Evolutionary conservation across 768 basidiomycete genomes (phyloP).

Genomic region (Fomitopsis pulvina): DNA sequence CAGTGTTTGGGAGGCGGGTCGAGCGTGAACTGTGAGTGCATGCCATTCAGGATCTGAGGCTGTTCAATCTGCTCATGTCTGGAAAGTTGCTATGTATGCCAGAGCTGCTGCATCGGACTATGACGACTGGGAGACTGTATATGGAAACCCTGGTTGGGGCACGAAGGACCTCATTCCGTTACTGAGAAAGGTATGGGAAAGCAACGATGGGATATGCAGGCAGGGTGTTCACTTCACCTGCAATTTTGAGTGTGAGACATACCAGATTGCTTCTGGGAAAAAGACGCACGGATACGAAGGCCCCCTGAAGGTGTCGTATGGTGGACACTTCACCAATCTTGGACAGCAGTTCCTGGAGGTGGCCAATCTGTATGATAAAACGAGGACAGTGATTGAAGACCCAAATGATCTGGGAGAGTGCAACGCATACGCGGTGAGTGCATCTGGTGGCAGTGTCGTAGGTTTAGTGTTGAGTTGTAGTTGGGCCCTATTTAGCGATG

Average conservation of each 20-base stretch:
- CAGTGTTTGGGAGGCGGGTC: conserved; percentile 59
- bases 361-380: conserved; percentile 17
- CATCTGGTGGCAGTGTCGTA: no score
- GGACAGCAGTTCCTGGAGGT: conserved; percentile 22
- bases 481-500: no score
- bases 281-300: conserved; percentile 41
- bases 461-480: no score
- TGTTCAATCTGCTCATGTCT: neutral
- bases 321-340: conserved; percentile 18
- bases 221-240: neutral
- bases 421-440: conserved; percentile 22
- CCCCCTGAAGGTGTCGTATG: conserved; percentile 33
- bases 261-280: conserved; percentile 23
- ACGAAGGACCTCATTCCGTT: conserved; percentile 48
- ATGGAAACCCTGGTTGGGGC: conserved; percentile 53
- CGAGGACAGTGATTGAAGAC: conserved; percentile 12
- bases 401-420: conserved; percentile 18
- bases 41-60: neutral
- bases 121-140: conserved; percentile 46
- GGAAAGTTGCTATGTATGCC: conserved; percentile 33
- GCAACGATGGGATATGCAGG: no score
- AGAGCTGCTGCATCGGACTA: conserved; percentile 55
- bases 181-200: conserved; percentile 37
- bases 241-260: conserved; percentile 31
- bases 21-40: conserved; percentile 46